These are phyloP conservation scores for Calonectria montana DNA, from an alignment of 2,329 filamentous ascomycete genomes.

Conservation along the genomic window DNA sequence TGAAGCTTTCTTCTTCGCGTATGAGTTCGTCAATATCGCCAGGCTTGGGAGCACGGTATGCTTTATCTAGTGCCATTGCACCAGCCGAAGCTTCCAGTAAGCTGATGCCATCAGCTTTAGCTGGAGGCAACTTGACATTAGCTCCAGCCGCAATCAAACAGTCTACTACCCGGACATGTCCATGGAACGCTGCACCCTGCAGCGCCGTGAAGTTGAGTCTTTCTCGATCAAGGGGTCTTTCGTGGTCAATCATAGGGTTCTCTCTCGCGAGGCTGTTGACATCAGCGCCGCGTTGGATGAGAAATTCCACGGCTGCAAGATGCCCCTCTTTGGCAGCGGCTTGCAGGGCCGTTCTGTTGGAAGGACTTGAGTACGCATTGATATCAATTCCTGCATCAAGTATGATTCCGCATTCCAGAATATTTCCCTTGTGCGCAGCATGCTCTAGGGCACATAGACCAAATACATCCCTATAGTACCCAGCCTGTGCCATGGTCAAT, in stretches of 20 bases:
- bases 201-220: not conserved
- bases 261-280: not conserved
- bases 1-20: not conserved
- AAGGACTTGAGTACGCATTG: not conserved
- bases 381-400: not conserved
- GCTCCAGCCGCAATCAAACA: constrained; percentile 8
- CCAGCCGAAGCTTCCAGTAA: not conserved
- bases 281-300: not conserved
- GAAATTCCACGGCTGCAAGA: not conserved
- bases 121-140: not conserved
- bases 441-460: not conserved
- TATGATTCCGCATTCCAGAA: not conserved
- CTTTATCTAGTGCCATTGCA: not conserved
- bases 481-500: not conserved
- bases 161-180: not conserved
- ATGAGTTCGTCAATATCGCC: not conserved
- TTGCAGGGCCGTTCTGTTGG: not conserved
- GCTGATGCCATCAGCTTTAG: not conserved
- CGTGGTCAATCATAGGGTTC: not conserved
- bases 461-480: not conserved
- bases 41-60: not conserved
- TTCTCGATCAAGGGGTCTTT: not conserved
- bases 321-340: not conserved
- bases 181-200: not conserved
- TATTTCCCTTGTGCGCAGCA: not conserved